A percentile compares a stretch with the other conserved stretches of the same genome.
Conservation (phyloP, 768 basidiomycete genomes). For the Calvatia gigantea region DNA sequence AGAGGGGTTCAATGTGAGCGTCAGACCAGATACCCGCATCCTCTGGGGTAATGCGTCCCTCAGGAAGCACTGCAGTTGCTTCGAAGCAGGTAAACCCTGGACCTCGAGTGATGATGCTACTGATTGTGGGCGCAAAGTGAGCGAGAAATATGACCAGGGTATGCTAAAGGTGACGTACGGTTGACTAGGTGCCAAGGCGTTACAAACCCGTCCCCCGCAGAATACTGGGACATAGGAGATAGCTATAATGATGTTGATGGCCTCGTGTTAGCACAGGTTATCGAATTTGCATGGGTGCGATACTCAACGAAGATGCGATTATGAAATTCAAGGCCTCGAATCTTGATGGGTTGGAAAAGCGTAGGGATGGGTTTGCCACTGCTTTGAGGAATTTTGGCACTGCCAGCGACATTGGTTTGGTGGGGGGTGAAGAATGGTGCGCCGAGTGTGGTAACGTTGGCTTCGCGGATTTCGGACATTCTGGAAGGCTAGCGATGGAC, state of each 20-base stretch:
- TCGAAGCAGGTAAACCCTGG: slow-evolving; percentile 63
- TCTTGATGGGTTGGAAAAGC: slow-evolving; percentile 54
- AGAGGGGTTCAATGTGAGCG: slow-evolving; percentile 38
- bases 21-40: slow-evolving; percentile 66
- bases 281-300: background rate
- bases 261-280: background rate
- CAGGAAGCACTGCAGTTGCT: slow-evolving; percentile 58
- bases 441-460: slow-evolving; percentile 37
- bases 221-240: slow-evolving; percentile 62
- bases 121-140: slow-evolving; percentile 30
- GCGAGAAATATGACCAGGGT: slow-evolving; percentile 11
- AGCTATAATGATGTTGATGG: slow-evolving; percentile 25
- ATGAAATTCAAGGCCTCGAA: slow-evolving; percentile 48
- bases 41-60: slow-evolving; percentile 63
- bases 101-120: slow-evolving; percentile 48
- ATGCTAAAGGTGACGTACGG: slow-evolving; percentile 41
- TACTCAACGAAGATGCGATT: slow-evolving; percentile 52
- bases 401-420: slow-evolving; percentile 40
- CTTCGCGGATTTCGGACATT: slow-evolving; percentile 5
- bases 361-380: slow-evolving; percentile 31
- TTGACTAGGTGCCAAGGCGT: slow-evolving; percentile 60
- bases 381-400: slow-evolving; percentile 36
- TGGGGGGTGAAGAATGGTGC: slow-evolving; percentile 45
- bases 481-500: background rate
- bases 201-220: slow-evolving; percentile 46